These are phyloP conservation scores for Cicer bijugum DNA, from an alignment of 306 rosid species.

Conservation along the genomic window DNA sequence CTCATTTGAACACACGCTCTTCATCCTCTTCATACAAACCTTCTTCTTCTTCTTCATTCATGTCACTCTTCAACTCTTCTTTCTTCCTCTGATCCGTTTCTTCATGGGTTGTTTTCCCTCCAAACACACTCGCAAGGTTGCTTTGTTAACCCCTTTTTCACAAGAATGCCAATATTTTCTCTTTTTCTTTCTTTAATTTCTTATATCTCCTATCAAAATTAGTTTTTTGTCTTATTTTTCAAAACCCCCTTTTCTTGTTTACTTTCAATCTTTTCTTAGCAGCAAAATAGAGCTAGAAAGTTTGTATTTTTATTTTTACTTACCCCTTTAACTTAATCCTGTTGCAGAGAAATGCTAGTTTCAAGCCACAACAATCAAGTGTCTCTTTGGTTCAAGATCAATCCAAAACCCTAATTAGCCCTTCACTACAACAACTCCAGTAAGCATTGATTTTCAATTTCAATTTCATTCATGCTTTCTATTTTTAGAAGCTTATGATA, in stretches of 20 bases:
- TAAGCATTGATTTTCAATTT: constrained; percentile 47
- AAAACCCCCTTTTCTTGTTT: not conserved
- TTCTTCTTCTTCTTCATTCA: not conserved
- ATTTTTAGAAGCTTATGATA: not conserved
- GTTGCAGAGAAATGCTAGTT: constrained; percentile 56
- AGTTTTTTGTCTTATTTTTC: not conserved
- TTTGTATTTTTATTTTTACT: not conserved
- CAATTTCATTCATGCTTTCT: constrained; percentile 20
- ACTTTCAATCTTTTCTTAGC: not conserved
- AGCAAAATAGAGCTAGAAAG: constrained; percentile 44
- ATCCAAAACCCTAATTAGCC: constrained; percentile 41
- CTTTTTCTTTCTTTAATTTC: not conserved
- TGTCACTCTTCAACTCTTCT: too few species aligned
- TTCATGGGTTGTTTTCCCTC: too few species aligned
- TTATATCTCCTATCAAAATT: not conserved
- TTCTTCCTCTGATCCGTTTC: too few species aligned
- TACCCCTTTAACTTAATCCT: not conserved
- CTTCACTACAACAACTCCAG: constrained; percentile 52
- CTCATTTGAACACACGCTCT: constrained; percentile 21
- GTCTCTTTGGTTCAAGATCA: constrained; percentile 47
- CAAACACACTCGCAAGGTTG: too few species aligned
- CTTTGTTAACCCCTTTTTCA: too few species aligned
- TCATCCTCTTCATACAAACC: constrained; percentile 14
- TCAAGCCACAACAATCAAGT: constrained; percentile 50
- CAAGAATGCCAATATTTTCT: constrained; percentile 10